Percentiles rank a stretch among this genome's conserved stretches.
Evolutionary conservation across 164 flowering plant species (phyloP).

Genomic region (Houttuynia cordata): DNA sequence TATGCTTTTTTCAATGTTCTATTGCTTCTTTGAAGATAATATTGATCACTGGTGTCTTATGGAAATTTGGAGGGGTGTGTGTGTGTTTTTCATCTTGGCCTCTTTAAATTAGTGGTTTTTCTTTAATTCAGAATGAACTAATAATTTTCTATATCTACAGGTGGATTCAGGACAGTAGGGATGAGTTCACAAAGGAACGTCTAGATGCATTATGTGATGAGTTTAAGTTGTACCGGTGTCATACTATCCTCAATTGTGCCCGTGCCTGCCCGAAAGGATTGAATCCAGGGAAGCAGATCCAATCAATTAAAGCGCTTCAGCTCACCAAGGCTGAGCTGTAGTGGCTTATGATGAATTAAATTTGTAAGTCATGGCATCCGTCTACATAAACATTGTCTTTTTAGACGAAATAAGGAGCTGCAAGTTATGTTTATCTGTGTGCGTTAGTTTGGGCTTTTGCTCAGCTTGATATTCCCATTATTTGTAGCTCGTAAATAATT

Average conservation of each 20-base stretch:
- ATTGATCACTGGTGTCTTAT: no score
- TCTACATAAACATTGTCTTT: neutral
- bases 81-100: neutral
- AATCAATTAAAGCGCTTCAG: slow-evolving; percentile 65
- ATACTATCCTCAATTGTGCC: slow-evolving; percentile 93
- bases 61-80: neutral
- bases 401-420: neutral
- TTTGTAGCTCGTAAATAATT: neutral
- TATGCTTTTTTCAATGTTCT: no score
- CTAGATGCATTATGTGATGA: slow-evolving; percentile 73
- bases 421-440: neutral
- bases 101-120: neutral
- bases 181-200: slow-evolving; percentile 66
- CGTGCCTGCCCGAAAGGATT: slow-evolving; percentile 97
- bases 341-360: neutral
- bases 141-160: slow-evolving; percentile 24
- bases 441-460: neutral
- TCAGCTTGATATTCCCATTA: neutral
- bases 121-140: neutral
- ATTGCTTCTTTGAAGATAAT: no score
- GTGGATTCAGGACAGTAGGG: slow-evolving; percentile 97
- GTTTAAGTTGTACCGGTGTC: slow-evolving; percentile 95
- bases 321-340: neutral
- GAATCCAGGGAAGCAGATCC: slow-evolving; percentile 89
- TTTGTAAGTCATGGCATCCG: no score